These are phyloP conservation scores for Raphidocelis subcapitata DNA, from an alignment of 139 green algal genomes.

Conservation along the genomic window DNA sequence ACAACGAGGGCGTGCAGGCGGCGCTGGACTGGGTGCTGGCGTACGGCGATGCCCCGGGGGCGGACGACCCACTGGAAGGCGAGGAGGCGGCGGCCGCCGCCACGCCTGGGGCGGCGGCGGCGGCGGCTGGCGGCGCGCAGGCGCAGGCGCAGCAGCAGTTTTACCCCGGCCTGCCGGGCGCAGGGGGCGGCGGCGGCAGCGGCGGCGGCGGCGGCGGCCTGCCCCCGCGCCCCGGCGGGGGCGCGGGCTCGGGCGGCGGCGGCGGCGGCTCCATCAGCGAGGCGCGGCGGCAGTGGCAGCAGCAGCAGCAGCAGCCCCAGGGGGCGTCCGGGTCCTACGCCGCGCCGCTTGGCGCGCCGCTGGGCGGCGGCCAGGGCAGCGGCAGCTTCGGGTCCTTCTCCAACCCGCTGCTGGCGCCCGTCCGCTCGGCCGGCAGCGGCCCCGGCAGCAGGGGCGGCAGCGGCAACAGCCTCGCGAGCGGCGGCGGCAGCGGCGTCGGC, in stretches of 20 bases:
- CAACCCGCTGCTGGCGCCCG: background rate
- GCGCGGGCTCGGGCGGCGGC: background rate
- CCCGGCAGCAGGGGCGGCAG: background rate
- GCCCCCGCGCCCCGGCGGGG: too few species aligned
- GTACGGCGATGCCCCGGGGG: slow-evolving; percentile 34
- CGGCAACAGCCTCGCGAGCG: background rate
- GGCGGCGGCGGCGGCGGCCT: background rate
- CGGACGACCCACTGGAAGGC: slow-evolving; percentile 29
- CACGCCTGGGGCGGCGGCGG: background rate
- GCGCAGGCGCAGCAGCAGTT: slow-evolving; percentile 2
- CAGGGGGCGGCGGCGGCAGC: background rate
- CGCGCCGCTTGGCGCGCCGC: background rate
- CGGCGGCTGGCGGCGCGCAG: slow-evolving; percentile 6
- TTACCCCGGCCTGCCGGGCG: background rate
- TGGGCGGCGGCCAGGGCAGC: too few species aligned
- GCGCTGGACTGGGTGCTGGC: slow-evolving; percentile 54
- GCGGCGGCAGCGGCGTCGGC: slow-evolving; percentile 23
- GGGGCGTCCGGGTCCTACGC: background rate
- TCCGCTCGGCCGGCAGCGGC: background rate
- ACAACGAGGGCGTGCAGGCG: slow-evolving; percentile 30
- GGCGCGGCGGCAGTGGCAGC: slow-evolving; percentile 3
- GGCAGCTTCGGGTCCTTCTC: background rate
- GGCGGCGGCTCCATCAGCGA: background rate
- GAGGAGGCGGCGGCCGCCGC: background rate
- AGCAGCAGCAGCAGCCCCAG: slow-evolving; percentile 9